Conservation (phyloP, 148 eudicot species). For the Linanthus parryae region DNA sequence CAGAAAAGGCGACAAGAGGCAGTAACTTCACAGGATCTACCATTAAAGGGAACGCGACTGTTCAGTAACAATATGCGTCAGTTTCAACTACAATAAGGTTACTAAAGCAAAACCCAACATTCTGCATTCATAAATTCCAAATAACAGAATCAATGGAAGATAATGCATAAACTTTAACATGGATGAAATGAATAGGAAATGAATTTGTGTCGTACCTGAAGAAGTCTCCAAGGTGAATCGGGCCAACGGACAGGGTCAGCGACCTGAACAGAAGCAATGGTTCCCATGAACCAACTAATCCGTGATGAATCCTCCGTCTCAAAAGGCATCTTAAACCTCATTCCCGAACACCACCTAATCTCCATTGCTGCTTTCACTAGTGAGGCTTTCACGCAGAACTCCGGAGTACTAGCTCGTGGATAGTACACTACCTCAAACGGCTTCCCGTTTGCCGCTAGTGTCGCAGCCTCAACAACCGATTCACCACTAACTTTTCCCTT, state of each 20-base stretch:
- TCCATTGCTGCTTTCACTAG: constrained; percentile 65
- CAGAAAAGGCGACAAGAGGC: too few species aligned
- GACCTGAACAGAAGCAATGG: constrained; percentile 75
- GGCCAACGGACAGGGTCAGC: constrained; percentile 85
- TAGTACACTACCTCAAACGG: constrained; percentile 81
- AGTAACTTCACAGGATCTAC: too few species aligned
- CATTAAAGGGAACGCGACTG: too few species aligned
- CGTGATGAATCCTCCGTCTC: constrained; percentile 95
- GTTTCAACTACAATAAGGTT: too few species aligned
- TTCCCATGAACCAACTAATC: constrained; percentile 97
- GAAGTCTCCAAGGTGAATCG: constrained; percentile 97
- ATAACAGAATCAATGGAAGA: too few species aligned
- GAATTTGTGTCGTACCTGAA: constrained; percentile 74
- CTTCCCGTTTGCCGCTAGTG: constrained; percentile 50
- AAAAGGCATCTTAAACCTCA: constrained; percentile 96
- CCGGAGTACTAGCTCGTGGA: constrained; percentile 93
- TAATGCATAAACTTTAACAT: too few species aligned
- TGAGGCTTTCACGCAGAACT: constrained; percentile 77
- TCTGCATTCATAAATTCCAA: too few species aligned
- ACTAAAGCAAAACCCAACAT: too few species aligned
- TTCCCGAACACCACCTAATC: constrained; percentile 80
- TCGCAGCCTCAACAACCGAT: constrained; percentile 61
- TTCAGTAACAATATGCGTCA: too few species aligned
- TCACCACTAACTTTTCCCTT: constrained; percentile 58
- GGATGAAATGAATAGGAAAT: too few species aligned